phyloP scores from a whole-genome alignment of 2,329 filamentous ascomycete species.

The Byssothecium circinans region DNA sequence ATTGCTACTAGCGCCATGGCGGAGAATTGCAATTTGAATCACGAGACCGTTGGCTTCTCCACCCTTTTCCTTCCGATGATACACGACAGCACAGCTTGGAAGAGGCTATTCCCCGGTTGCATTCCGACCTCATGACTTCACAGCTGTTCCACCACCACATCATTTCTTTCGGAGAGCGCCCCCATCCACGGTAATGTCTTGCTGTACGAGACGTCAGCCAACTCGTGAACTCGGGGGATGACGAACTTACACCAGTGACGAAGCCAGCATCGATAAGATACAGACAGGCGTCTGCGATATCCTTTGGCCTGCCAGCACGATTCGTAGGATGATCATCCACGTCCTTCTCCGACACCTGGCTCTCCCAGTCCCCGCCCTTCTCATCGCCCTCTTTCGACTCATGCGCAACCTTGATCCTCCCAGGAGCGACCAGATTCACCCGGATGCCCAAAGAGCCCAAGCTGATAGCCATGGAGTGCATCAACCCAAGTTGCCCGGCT shows the following conservation, averaged over 20 bases:
- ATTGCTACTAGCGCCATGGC: too few species aligned
- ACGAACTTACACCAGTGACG: conserved; percentile 34
- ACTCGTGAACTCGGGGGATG: background rate
- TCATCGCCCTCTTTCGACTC: conserved; percentile 51
- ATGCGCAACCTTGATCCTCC: conserved; percentile 52
- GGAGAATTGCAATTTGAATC: too few species aligned
- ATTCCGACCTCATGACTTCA: too few species aligned
- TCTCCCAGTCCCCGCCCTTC: conserved; percentile 44
- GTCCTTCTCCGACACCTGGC: conserved; percentile 44
- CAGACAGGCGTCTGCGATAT: conserved; percentile 49
- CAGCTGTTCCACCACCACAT: too few species aligned
- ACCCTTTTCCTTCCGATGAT: too few species aligned
- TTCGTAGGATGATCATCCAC: conserved; percentile 49
- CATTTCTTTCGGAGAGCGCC: conserved; percentile 43
- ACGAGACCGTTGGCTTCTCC: too few species aligned
- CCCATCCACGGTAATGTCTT: conserved; percentile 43
- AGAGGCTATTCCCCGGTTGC: too few species aligned
- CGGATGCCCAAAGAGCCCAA: conserved; percentile 49
- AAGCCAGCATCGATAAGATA: conserved; percentile 46
- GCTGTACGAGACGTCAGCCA: conserved; percentile 12
- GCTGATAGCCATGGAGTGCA: conserved; percentile 54
- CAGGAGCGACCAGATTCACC: conserved; percentile 53
- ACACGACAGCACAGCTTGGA: too few species aligned
- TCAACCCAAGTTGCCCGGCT: conserved; percentile 54
- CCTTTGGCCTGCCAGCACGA: conserved; percentile 49